These are phyloP conservation scores for Naganishia vishniacii DNA, from an alignment of 768 basidiomycete genomes.

Conservation along the genomic window DNA sequence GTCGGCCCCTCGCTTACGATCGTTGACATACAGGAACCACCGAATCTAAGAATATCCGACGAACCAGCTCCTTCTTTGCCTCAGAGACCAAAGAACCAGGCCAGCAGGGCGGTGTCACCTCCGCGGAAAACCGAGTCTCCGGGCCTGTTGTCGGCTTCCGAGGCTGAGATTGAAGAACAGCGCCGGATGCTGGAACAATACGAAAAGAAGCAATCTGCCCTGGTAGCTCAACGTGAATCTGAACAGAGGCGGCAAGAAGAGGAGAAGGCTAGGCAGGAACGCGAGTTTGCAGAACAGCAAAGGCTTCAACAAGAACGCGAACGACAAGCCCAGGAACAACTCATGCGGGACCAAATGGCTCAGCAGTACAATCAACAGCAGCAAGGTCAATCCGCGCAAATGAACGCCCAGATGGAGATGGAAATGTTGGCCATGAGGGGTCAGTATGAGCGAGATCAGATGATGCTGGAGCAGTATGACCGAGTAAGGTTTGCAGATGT, in stretches of 20 bases:
- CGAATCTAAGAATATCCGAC: conserved; percentile 80
- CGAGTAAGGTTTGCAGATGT: conserved; percentile 57
- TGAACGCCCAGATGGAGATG: conserved; percentile 75
- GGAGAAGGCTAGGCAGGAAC: conserved; percentile 68
- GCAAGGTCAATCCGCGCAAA: conserved; percentile 65
- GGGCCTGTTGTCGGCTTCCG: conserved; percentile 60
- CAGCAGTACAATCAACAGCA: conserved; percentile 70
- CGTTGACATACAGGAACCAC: conserved; percentile 70
- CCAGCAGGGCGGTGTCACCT: conserved; percentile 36
- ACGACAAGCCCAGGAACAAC: conserved; percentile 78
- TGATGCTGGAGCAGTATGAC: conserved; percentile 96
- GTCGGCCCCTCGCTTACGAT: conserved; percentile 21
- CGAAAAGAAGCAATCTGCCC: conserved; percentile 84
- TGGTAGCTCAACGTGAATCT: conserved; percentile 71
- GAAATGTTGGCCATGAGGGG: conserved; percentile 88
- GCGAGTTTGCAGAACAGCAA: conserved; percentile 85
- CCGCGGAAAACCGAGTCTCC: conserved; percentile 52
- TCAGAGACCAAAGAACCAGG: conserved; percentile 60
- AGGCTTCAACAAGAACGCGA: conserved; percentile 80
- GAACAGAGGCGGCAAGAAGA: conserved; percentile 78
- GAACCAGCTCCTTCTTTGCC: conserved; percentile 72
- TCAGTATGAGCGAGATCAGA: conserved; percentile 95
- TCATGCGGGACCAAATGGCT: conserved; percentile 54
- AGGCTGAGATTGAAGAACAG: conserved; percentile 74
- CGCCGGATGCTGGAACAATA: conserved; percentile 91